These are phyloP conservation scores for Umbilicaria muhlenbergii DNA, from an alignment of 495 filamentous ascomycete genomes.

Conservation along the genomic window DNA sequence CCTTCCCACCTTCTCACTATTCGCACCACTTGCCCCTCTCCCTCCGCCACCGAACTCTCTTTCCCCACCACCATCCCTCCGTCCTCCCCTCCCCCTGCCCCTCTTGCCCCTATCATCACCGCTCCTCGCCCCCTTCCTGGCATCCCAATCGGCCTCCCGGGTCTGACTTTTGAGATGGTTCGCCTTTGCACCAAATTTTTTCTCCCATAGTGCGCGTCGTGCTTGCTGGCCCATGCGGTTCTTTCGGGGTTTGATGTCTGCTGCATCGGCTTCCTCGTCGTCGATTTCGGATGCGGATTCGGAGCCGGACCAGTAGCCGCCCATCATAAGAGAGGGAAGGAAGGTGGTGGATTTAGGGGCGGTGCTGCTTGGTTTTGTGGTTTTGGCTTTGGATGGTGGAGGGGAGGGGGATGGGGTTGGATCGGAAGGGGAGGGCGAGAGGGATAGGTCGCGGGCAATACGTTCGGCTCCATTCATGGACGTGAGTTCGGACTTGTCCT, in stretches of 20 bases:
- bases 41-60: constrained; percentile 2
- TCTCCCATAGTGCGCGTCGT: constrained; percentile 75
- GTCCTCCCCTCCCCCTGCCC: constrained; percentile 12
- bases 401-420: constrained; percentile 25
- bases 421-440: constrained; percentile 7
- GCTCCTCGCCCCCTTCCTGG: constrained; percentile 24
- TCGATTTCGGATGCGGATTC: constrained; percentile 42
- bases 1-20: constrained; percentile 6
- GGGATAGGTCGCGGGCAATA: not conserved
- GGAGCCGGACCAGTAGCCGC: constrained; percentile 84
- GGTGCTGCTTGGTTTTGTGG: constrained; percentile 16
- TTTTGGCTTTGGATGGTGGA: constrained; percentile 15
- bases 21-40: constrained; percentile 7
- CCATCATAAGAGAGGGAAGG: constrained; percentile 70
- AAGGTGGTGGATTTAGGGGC: constrained; percentile 52
- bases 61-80: constrained; percentile 8
- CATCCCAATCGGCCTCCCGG: constrained; percentile 25
- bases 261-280: constrained; percentile 23
- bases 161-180: constrained; percentile 47
- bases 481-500: constrained; percentile 1
- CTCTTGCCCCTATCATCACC: constrained; percentile 9
- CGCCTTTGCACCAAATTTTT: constrained; percentile 67
- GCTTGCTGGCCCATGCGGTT: constrained; percentile 85
- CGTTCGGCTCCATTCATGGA: constrained; percentile 8
- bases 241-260: constrained; percentile 36